These are phyloP conservation scores for Kregervanrija pseudodelftensis DNA, from an alignment of 805 yeast species.

Conservation along the genomic window DNA sequence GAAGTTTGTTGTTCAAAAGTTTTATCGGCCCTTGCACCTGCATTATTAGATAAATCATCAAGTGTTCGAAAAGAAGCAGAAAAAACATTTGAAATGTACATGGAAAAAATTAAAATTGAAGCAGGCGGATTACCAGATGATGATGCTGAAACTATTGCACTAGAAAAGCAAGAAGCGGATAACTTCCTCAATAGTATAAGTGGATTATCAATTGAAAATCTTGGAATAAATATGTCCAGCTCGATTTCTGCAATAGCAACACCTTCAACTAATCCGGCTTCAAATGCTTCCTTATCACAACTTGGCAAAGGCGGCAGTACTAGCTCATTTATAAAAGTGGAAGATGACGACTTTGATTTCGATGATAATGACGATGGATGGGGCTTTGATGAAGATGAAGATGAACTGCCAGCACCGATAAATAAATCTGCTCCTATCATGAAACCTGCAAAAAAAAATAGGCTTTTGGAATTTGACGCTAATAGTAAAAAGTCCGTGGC, in stretches of 20 bases:
- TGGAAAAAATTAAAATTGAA: constrained; percentile 44
- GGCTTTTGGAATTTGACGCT: not conserved
- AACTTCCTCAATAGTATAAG: constrained; percentile 11
- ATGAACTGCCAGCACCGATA: not conserved
- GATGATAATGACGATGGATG: constrained; percentile 23
- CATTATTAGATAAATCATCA: constrained; percentile 66
- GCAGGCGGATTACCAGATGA: constrained; percentile 29
- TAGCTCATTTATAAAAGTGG: too few species aligned
- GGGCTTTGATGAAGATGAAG: constrained; percentile 23
- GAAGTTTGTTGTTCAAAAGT: constrained; percentile 74
- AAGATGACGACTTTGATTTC: constrained; percentile 16
- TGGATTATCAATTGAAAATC: constrained; percentile 16
- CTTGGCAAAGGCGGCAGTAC: too few species aligned
- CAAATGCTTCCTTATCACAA: too few species aligned
- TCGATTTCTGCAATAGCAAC: constrained; percentile 2
- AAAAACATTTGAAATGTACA: constrained; percentile 54
- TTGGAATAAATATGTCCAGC: constrained; percentile 10
- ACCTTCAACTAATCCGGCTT: constrained; percentile 1
- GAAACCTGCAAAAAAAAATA: not conserved
- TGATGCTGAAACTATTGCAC: constrained; percentile 21
- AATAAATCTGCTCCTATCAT: constrained; percentile 1
- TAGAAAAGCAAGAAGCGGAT: constrained; percentile 14
- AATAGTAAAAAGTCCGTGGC: too few species aligned
- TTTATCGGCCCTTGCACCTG: constrained; percentile 77
- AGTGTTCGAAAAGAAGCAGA: constrained; percentile 71